Base-by-base conservation (phyloP, 805 yeast genomes). In the Candida piceae region DNA sequence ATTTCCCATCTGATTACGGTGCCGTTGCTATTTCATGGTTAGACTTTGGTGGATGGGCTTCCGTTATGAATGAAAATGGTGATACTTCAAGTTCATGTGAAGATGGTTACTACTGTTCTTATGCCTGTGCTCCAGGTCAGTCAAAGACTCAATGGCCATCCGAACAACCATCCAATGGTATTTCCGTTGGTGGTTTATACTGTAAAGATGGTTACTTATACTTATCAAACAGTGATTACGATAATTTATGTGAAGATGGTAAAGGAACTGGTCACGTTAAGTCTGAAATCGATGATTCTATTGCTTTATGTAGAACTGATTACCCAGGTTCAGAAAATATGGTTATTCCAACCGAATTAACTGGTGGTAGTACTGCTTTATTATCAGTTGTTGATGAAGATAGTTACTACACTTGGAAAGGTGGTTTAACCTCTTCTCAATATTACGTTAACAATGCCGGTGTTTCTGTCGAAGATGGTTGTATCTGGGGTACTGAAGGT, bases 241-340 rank as follows among this genome's bases (percentile, higher is more conserved):
- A 74, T 36, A 65, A 70, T 63, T 66, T 81, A 53, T 81, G 88
- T 71, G 76, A 69, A 58, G 74, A 82, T 79, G 87, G 82, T 48
- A 60, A 57, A 29, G 58, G 75, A 40, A 57, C 72, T 35, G 84
- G 85, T 35, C 50, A 54, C 35, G 82, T 78, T 40, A 69, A 64
- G 30, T 71, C 76, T 42, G 60, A 78, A 45, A 58, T 78, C 38
- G 53, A 53, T 45, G 57, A 74, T 41, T 64, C 66, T 31, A 80
- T 81, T 45, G 79, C 86, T 31, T 67, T 80, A 42, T 80, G 88
- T 63, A 74, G 85, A 70, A 80, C 88, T 44, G 88, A 80, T 62
- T 80, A 80, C 66, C 88, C 88, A 53, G 88, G 88, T 64, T 76
- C 87, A 36, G 88, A 80, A 68, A 80, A 80, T 65, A 80, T 80